These are phyloP conservation scores for Lactarius quietus DNA, from an alignment of 768 basidiomycete species.

Conservation along the genomic window DNA sequence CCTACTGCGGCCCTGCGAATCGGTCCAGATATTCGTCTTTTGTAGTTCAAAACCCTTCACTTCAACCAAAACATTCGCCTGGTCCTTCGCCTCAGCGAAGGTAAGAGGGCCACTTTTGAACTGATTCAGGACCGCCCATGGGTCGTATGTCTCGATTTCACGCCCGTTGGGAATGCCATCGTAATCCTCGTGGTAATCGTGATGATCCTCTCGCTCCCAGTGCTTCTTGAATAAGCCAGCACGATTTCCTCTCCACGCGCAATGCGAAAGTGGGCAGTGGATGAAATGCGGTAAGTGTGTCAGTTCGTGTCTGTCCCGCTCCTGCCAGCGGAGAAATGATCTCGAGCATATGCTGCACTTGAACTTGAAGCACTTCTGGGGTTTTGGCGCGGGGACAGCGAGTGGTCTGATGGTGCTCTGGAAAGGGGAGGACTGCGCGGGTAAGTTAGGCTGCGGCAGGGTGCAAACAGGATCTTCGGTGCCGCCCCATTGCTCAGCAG, in stretches of 20 bases:
- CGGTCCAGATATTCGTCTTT: background rate
- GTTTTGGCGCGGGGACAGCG: background rate
- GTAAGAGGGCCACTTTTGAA: background rate
- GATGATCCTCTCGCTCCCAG: background rate
- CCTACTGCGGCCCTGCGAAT: background rate
- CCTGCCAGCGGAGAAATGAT: background rate
- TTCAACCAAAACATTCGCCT: background rate
- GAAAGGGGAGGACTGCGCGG: background rate
- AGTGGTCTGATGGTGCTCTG: background rate
- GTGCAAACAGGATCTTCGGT: background rate
- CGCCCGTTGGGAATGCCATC: too few species aligned
- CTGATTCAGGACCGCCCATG: background rate
- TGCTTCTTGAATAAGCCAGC: background rate
- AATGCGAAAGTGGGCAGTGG: background rate
- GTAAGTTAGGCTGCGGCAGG: background rate
- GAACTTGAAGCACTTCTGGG: too few species aligned
- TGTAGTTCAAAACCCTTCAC: background rate
- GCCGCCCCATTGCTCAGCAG: background rate
- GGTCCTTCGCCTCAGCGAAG: background rate
- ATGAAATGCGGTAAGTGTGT: slow-evolving; percentile 1
- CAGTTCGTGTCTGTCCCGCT: background rate
- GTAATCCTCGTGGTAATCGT: background rate
- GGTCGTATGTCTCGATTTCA: background rate
- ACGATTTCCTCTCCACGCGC: slow-evolving; percentile 1
- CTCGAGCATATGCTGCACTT: background rate